A percentile compares a stretch with the other conserved stretches of the same genome.
Evolutionary conservation across 495 filamentous ascomycete species (phyloP).

Genomic region (Podospora pseudopauciseta): DNA sequence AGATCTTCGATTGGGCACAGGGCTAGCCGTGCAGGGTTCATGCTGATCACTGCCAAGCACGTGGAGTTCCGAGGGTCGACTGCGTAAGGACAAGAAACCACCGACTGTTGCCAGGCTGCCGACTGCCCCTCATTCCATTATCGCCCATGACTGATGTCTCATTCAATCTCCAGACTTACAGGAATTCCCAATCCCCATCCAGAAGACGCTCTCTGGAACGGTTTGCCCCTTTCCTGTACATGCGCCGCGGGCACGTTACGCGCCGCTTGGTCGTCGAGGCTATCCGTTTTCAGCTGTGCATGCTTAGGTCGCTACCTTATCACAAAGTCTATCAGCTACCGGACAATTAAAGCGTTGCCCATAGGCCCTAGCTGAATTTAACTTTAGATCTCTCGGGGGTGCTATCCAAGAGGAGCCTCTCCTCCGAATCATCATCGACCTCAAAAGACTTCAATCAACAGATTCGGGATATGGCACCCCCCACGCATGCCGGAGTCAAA

Average conservation of each 20-base stretch:
- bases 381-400: background rate
- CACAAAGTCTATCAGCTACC: background rate
- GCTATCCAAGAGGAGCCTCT: background rate
- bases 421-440: background rate
- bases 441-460: background rate
- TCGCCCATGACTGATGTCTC: background rate
- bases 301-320: background rate
- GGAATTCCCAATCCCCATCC: background rate
- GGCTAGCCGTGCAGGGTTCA: background rate
- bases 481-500: background rate
- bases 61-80: constrained; percentile 2
- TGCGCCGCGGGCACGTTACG: background rate
- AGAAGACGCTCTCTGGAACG: background rate
- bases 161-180: background rate
- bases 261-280: constrained; percentile 4
- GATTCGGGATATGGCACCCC: background rate
- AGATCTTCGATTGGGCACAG: constrained; percentile 8
- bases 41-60: constrained; percentile 10
- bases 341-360: background rate
- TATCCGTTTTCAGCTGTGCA: constrained; percentile 4
- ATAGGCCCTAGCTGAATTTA: constrained; percentile 1
- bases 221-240: constrained; percentile 3
- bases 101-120: background rate
- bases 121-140: background rate
- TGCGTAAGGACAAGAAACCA: background rate